These are phyloP conservation scores for Candida tallmaniae DNA, from an alignment of 805 yeast genomes.

Conservation along the genomic window DNA sequence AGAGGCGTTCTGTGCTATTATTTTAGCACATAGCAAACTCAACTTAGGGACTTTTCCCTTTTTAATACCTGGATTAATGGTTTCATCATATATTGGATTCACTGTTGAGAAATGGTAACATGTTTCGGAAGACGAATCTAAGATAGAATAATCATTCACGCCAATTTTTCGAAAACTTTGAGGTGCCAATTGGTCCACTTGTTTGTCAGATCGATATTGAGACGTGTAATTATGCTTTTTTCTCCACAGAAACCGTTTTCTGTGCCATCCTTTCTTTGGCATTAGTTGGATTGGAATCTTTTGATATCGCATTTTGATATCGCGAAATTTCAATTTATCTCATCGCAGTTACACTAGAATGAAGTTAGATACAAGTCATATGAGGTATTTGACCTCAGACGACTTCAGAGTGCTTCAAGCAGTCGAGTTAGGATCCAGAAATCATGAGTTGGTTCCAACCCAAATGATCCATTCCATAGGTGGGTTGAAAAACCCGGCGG, in stretches of 20 bases:
- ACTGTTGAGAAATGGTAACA: conserved; percentile 14
- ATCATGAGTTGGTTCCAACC: conserved; percentile 94
- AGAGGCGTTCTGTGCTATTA: conserved; percentile 25
- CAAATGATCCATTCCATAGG: conserved; percentile 75
- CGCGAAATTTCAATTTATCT: conserved; percentile 4
- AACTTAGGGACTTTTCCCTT: neutral
- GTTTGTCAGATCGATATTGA: neutral
- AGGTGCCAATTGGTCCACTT: neutral
- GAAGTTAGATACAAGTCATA: conserved; percentile 90
- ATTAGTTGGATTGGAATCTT: too few relatives aligned
- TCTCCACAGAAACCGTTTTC: neutral
- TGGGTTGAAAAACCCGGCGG: conserved; percentile 68
- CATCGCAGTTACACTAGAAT: conserved; percentile 41
- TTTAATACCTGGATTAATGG: neutral
- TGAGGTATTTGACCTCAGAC: conserved; percentile 88
- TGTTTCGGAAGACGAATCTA: conserved; percentile 10
- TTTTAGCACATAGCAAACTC: conserved; percentile 17
- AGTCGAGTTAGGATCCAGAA: conserved; percentile 83
- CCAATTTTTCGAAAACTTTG: conserved; percentile 8
- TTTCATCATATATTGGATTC: conserved; percentile 7
- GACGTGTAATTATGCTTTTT: neutral
- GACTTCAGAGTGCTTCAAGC: conserved; percentile 89
- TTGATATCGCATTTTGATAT: too few relatives aligned
- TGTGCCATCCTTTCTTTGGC: neutral
- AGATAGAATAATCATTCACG: conserved; percentile 8